phyloP scores from a whole-genome alignment of 108 stramenopile genomes.

The Skeletonema marinoi region DNA sequence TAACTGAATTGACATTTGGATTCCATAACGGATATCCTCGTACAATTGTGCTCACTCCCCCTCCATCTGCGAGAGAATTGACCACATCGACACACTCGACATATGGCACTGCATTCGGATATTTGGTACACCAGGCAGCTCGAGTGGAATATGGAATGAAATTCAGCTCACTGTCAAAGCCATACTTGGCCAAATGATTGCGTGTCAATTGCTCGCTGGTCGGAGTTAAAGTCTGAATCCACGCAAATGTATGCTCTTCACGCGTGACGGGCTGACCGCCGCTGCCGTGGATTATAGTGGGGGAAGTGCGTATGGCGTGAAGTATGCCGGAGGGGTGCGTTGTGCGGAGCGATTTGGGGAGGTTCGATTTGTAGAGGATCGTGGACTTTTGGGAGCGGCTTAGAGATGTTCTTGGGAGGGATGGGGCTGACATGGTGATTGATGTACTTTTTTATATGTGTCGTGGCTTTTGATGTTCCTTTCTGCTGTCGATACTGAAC shows the following conservation, averaged over 20 bases:
- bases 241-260: constrained; percentile 22
- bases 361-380: constrained; percentile 18
- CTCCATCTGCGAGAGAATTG: not conserved
- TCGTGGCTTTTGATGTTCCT: not conserved
- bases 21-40: constrained; percentile 17
- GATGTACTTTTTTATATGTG: not conserved
- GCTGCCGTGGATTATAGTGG: not conserved
- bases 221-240: constrained; percentile 2
- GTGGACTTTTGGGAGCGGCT: constrained; percentile 7
- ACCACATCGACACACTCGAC: constrained; percentile 3
- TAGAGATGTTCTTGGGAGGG: not conserved
- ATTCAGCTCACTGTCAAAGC: not conserved
- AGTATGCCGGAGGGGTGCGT: constrained; percentile 7
- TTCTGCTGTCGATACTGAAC: not conserved
- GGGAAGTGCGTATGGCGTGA: constrained; percentile 12
- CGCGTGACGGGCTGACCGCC: not conserved
- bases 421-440: not conserved
- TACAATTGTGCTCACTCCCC: not conserved
- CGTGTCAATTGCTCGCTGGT: not conserved
- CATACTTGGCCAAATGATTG: constrained; percentile 1
- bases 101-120: constrained; percentile 15
- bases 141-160: constrained; percentile 20
- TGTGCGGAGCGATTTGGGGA: constrained; percentile 2
- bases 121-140: constrained; percentile 2
- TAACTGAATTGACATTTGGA: not conserved